Evolutionary conservation across 139 green algal species (phyloP).

Genomic region (Pleodorina starrii): DNA sequence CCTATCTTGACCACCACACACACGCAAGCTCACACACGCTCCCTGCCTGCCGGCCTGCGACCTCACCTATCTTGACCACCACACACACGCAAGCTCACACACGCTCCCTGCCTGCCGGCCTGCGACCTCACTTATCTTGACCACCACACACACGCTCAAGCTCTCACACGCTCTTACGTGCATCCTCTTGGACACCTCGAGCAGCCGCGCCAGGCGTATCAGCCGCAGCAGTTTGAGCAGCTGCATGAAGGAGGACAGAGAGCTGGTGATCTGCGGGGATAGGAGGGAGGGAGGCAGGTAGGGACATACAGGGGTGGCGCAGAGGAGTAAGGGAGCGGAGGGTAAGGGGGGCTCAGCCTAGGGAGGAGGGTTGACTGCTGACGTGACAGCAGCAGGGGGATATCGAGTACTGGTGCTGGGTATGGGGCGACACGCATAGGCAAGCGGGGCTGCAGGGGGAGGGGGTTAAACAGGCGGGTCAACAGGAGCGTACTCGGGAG

Average conservation of each 20-base stretch:
- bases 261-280: background rate
- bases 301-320: background rate
- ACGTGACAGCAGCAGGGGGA: background rate
- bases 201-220: background rate
- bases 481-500: no score
- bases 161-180: background rate
- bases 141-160: background rate
- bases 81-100: background rate
- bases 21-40: background rate
- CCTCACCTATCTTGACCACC: background rate
- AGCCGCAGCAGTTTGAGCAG: constrained; percentile 32
- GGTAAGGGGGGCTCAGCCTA: background rate
- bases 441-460: background rate
- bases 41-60: background rate
- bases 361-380: background rate
- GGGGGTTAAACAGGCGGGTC: no score
- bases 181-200: background rate
- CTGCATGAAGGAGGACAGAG: constrained; percentile 4
- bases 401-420: background rate
- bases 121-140: background rate
- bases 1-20: background rate
- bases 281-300: background rate
- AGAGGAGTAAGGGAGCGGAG: background rate
- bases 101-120: background rate
- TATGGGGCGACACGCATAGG: background rate